Evolutionary conservation across 257 asterid species (phyloP), one percentile per base, ranked within the genome.

Genomic region (Rhazya stricta): DNA sequence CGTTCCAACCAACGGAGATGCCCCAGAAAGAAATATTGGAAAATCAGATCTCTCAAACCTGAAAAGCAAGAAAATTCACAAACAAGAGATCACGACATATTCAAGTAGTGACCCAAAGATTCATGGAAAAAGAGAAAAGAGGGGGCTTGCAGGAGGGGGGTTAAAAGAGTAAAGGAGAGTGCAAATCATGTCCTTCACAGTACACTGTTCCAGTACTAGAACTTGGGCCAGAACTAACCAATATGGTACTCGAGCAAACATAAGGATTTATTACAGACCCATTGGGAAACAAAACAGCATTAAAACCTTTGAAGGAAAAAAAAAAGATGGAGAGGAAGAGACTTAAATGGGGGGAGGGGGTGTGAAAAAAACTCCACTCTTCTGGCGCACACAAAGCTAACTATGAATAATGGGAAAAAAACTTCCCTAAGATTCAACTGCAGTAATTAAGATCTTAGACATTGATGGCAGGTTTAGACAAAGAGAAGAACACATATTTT

Each of bases 11-110:
- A 92, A 77, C 58, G 89, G 87, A 48, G 90, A 77, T 16, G 91
- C 91, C 74, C 98, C 98, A 15, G 97, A 91, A 79, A 95, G 81
- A 74, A 88, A 79, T 36, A 72, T 87, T 13, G 99, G 90, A 72
- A 95, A 88, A 85, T 92, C 99, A 32, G 96, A 87, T 81, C 99
- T 86, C 78, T 83, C 86, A 63, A 92, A 95, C 86, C 99, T 95
- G 96, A 77, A 80, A 89, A 70, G 71, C 54, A 67, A 82, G 56
- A 65, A 77, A 15, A 50, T 50, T 50, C 65, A 30, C 45, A 79
- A 74, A 13, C 25, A 32, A 74, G 75, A 73, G 42, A 72, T 21
- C 6, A 65, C 19, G 1, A 63, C n/a, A 63, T 13, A 25, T 65
- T 62, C 69, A 6, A 62, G 23, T 36, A 65, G 30, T 19, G 23